Base-by-base conservation (phyloP, 1,284 basidiomycete species). In the Sphagnurus paluster region DNA sequence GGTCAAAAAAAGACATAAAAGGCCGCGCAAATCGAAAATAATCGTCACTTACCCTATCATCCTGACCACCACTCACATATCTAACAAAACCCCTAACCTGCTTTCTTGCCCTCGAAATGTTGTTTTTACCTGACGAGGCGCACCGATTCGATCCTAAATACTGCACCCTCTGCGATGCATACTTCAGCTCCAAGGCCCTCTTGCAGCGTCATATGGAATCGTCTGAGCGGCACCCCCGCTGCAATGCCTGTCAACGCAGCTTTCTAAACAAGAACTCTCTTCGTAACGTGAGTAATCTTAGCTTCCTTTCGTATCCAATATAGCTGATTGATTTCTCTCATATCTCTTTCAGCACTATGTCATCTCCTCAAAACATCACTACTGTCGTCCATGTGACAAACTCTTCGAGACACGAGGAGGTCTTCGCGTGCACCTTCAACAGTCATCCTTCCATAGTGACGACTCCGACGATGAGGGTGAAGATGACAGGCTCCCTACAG, bases 251-350 rank as follows among this genome's bases (percentile, higher is more conserved):
- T 35, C 44, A 52, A 21, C 46, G 50, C 19, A 40, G 46, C 7
- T 52, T 38, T n/a, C 20, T 55, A 13, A 55, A 50, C 37, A 48
- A 35, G 42, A 52, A 50, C 25, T 48, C 53, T 6, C 45, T 49
- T 5, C 28, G 45, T 19, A 48, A 34, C 33, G 50, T 52, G 14
- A 43, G 48, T 39, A 1, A 13, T 16, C 16, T 28, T 2, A 24
- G 16, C 40, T 24, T 30, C 20, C 17, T n/a, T 11, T 5, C 21
- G 21, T 23, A 24, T n/a, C 33, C 13, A 39, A 9, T 23, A 16
- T 19, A 10, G 14, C 28, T 23, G 8, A 30, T 20, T 24, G 8
- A n/a, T 30, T n/a, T 11, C 28, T 11, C 14, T 2, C 24, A 16
- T 32, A 13, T 3, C 13, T 13, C 2, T 5, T 13, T 32, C 5